Conservation (phyloP, 495 filamentous ascomycete species). For the Trichoderma virens region DNA sequence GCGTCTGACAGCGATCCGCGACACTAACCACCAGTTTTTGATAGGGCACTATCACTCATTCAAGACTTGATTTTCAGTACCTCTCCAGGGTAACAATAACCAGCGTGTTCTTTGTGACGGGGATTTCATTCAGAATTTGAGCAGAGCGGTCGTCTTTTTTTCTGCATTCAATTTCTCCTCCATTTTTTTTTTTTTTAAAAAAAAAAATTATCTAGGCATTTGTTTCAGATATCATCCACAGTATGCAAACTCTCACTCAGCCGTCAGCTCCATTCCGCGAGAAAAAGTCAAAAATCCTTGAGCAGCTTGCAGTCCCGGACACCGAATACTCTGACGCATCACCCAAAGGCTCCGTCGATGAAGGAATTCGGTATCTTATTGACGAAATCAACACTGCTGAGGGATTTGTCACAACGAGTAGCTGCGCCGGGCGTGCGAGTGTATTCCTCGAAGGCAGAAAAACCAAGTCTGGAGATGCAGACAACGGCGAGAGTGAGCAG, state of each 20-base stretch:
- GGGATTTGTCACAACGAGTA: conserved; percentile 82
- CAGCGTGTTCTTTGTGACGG: neutral
- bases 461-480: conserved; percentile 22
- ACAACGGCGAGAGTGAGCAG: conserved; percentile 15
- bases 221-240: neutral
- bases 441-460: conserved; percentile 78
- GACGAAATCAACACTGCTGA: conserved; percentile 62
- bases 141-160: neutral
- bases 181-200: neutral
- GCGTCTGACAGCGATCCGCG: neutral
- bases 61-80: neutral
- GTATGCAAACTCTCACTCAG: conserved; percentile 17
- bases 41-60: neutral
- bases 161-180: neutral
- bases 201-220: too few species aligned
- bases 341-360: conserved; percentile 80
- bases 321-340: conserved; percentile 66
- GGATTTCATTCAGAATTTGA: neutral
- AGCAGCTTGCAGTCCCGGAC: conserved; percentile 54
- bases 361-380: conserved; percentile 66
- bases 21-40: neutral
- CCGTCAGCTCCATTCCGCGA: conserved; percentile 37
- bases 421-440: conserved; percentile 75
- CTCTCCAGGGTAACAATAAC: neutral
- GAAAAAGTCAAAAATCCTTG: conserved; percentile 60